These are phyloP conservation scores for Malus asiatica DNA, from an alignment of 306 rosid species.

Conservation along the genomic window DNA sequence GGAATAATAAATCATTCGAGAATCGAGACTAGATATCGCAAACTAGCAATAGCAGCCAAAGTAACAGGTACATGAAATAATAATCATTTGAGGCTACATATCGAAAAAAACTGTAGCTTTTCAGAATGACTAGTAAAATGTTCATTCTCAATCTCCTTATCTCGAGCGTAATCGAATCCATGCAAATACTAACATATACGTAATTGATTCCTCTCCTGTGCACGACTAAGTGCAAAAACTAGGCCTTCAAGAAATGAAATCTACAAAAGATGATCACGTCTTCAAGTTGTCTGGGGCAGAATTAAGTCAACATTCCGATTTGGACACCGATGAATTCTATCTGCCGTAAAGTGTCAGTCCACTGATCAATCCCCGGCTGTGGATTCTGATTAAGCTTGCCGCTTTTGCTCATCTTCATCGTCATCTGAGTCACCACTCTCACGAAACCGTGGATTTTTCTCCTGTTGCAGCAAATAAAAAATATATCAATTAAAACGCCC, in stretches of 20 bases:
- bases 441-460: conserved; percentile 94
- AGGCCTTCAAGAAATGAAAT: neutral
- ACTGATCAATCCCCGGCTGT: neutral
- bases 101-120: neutral
- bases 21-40: neutral
- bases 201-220: neutral
- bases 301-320: neutral
- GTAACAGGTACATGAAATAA: neutral
- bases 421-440: conserved; percentile 98
- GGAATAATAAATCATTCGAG: too few species aligned
- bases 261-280: neutral
- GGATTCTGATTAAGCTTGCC: conserved; percentile 20
- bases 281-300: neutral
- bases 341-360: neutral
- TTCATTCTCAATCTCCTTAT: neutral
- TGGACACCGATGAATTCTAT: neutral
- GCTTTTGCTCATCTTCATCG: conserved; percentile 76
- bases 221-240: neutral
- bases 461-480: conserved; percentile 36
- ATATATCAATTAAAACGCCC: neutral
- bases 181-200: neutral
- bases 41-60: neutral
- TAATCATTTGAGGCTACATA: neutral
- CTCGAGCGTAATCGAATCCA: neutral
- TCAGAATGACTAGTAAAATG: neutral